A percentile compares a stretch with the other conserved stretches of the same genome.
Conservation (phyloP, 768 basidiomycete species). For the Xerocomellus chrysenteron region DNA sequence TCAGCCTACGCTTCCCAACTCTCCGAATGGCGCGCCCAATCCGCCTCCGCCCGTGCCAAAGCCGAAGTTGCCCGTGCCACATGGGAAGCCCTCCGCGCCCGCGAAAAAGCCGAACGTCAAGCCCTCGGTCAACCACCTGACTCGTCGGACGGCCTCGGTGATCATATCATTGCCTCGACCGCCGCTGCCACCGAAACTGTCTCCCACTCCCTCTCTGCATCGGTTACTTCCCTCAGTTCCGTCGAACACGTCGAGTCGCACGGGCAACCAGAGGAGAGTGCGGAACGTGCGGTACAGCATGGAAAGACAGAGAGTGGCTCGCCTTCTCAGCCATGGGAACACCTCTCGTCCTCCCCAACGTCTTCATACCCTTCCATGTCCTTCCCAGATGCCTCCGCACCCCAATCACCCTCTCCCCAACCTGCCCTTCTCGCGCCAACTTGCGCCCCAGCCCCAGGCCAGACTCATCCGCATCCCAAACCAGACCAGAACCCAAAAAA, state of each 20-base stretch:
- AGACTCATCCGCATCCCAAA: conserved; percentile 19
- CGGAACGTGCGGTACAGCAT: conserved; percentile 1
- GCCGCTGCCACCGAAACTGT: conserved; percentile 19
- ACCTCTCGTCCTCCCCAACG: conserved; percentile 56
- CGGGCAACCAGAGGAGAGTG: conserved; percentile 33
- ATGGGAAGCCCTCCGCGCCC: conserved; percentile 64
- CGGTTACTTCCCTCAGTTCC: conserved; percentile 20
- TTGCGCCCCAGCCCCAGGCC: conserved; percentile 1
- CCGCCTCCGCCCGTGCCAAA: conserved; percentile 69
- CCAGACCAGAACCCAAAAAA: conserved; percentile 22
- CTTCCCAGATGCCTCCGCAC: conserved; percentile 62
- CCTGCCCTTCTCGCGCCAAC: conserved; percentile 20
- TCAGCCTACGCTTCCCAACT: conserved; percentile 67
- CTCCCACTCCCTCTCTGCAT: conserved; percentile 18
- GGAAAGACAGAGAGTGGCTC: conserved; percentile 20
- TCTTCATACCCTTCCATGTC: conserved; percentile 80
- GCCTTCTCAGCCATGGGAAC: conserved; percentile 68
- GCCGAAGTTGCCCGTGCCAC: conserved; percentile 69
- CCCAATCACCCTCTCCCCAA: conserved; percentile 43
- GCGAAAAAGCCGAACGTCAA: conserved; percentile 46
- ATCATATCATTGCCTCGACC: conserved; percentile 23
- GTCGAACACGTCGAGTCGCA: conserved; percentile 7
- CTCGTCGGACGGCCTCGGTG: conserved; percentile 24
- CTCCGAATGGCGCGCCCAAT: conserved; percentile 67
- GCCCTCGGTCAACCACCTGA: conserved; percentile 23